A percentile compares a stretch with the other conserved stretches of the same genome.
Conservation (phyloP, 2,329 filamentous ascomycete genomes). For the Aspergillus sclerotialis region DNA sequence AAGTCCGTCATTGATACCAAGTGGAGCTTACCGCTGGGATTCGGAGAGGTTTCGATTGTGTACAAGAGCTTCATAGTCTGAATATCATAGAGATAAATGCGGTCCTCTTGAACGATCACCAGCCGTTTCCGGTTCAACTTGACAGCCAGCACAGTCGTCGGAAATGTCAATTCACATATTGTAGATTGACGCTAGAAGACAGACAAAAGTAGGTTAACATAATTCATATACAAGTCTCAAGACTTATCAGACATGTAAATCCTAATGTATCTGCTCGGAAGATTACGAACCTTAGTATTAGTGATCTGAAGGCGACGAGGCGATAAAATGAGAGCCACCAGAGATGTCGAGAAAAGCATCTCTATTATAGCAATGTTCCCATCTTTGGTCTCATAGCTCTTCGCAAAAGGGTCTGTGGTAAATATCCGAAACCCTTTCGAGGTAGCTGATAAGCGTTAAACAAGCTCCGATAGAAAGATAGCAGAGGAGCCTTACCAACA, state of each 20-base stretch:
- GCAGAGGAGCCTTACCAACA: conserved; percentile 59
- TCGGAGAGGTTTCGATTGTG: conserved; percentile 89
- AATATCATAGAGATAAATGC: conserved; percentile 98
- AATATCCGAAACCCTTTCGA: conserved; percentile 94
- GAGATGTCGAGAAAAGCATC: conserved; percentile 97
- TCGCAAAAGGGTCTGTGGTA: conserved; percentile 90
- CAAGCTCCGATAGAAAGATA: conserved; percentile 2
- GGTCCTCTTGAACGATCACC: conserved; percentile 87
- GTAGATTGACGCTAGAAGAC: conserved; percentile 59
- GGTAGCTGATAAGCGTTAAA: conserved; percentile 55
- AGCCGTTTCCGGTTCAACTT: conserved; percentile 90
- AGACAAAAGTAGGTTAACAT: conserved; percentile 1
- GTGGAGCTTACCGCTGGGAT: conserved; percentile 58
- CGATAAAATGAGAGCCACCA: conserved; percentile 88
- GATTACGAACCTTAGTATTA: conserved; percentile 74
- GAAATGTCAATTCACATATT: conserved; percentile 98
- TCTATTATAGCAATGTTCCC: conserved; percentile 94
- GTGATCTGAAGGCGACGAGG: conserved; percentile 90
- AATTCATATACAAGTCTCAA: background rate
- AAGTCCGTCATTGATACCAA: no score
- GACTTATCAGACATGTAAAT: background rate
- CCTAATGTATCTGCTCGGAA: background rate
- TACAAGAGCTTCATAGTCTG: conserved; percentile 95
- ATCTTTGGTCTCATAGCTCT: conserved; percentile 90
- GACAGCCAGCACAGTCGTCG: conserved; percentile 89